These are phyloP conservation scores for Camillea tinctor DNA, from an alignment of 2,329 filamentous ascomycete genomes.

Conservation along the genomic window DNA sequence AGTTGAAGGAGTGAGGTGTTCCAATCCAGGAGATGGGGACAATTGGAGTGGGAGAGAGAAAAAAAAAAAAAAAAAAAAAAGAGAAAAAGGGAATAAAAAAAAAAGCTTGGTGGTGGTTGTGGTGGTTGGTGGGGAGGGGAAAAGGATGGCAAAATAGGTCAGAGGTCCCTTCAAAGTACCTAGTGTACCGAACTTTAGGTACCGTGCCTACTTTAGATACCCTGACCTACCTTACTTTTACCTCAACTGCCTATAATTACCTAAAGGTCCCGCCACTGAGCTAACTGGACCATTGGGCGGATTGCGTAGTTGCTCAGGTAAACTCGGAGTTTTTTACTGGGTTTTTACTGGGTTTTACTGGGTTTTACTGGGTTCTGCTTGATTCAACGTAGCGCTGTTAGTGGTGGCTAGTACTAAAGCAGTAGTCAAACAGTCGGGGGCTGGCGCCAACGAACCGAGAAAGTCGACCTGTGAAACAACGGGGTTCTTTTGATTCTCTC, in stretches of 20 bases:
- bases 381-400: background rate
- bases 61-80: background rate
- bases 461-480: background rate
- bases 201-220: background rate
- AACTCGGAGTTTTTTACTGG: too few species aligned
- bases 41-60: background rate
- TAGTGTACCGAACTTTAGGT: background rate
- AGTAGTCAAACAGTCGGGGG: background rate
- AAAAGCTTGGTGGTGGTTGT: background rate
- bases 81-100: too few species aligned
- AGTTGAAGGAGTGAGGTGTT: conserved; percentile 5
- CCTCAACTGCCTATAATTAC: too few species aligned
- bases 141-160: background rate
- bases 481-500: background rate
- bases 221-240: too few species aligned
- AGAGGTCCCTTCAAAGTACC: background rate
- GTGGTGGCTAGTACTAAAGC: background rate
- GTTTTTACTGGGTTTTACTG: too few species aligned
- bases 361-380: background rate
- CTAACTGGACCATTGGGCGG: too few species aligned
- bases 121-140: background rate
- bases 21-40: conserved; percentile 2
- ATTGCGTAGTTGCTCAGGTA: too few species aligned
- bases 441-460: background rate
- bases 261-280: too few species aligned